Evolutionary conservation across 495 filamentous ascomycete genomes (phyloP).

Genomic region (Apiosordaria backusii): DNA sequence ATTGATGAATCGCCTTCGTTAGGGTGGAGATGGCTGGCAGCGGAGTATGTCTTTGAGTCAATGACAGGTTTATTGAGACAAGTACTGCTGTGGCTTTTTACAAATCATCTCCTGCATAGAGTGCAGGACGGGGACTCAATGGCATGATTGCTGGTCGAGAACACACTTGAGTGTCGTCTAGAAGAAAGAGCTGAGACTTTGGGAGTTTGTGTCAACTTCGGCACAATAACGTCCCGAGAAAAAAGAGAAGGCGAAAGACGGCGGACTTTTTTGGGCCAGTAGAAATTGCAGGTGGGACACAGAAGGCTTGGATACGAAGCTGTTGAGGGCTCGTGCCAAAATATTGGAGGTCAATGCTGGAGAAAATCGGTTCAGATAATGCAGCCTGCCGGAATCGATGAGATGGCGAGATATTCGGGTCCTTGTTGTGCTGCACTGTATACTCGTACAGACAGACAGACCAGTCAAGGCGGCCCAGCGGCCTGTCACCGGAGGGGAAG

Average conservation of each 20-base stretch:
- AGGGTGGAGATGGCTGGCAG: background rate
- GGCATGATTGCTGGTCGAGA: background rate
- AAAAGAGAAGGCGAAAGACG: background rate
- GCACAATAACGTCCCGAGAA: background rate
- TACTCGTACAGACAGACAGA: background rate
- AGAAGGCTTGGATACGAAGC: background rate
- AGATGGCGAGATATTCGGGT: background rate
- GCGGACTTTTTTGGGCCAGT: background rate
- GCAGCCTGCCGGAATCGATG: conserved; percentile 5
- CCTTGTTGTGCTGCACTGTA: background rate
- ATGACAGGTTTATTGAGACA: background rate
- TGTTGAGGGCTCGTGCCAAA: conserved; percentile 3
- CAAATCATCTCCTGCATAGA: background rate
- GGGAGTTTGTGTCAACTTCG: background rate
- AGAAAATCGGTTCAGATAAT: background rate
- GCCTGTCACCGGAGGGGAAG: conserved; percentile 2
- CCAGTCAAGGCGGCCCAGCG: background rate
- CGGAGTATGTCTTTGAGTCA: background rate
- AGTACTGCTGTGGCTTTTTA: no score
- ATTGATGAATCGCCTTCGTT: background rate
- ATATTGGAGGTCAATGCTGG: background rate
- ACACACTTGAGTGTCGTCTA: background rate
- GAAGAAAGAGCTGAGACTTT: background rate
- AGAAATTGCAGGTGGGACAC: background rate
- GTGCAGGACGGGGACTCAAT: background rate